phyloP scores from a whole-genome alignment of 306 rosid genomes.

The Datisca glomerata region DNA sequence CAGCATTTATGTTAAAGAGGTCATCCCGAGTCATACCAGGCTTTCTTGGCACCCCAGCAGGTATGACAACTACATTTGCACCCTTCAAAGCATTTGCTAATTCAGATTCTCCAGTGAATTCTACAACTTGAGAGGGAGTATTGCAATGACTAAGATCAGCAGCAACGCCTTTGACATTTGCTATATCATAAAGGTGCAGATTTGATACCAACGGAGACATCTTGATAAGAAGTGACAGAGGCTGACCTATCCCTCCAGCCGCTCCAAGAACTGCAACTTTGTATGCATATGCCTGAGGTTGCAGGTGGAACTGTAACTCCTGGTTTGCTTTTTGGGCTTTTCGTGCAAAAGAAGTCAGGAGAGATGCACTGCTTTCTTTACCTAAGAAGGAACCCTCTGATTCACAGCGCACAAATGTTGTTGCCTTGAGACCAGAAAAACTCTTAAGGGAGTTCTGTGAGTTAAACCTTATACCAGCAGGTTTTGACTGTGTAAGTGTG shows the following conservation, averaged over 20 bases:
- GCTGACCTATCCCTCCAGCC: conserved; percentile 96
- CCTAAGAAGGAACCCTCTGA: conserved; percentile 48
- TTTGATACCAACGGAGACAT: conserved; percentile 88
- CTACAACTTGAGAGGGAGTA: conserved; percentile 78
- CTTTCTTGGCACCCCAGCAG: conserved; percentile 97
- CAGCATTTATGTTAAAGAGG: conserved; percentile 91
- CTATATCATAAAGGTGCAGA: conserved; percentile 85
- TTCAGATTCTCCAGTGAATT: conserved; percentile 78
- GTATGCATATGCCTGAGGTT: conserved; percentile 57
- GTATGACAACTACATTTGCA: conserved; percentile 78
- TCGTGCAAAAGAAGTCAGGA: conserved; percentile 34
- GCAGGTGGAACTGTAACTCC: conserved; percentile 21
- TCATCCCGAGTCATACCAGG: conserved; percentile 99
- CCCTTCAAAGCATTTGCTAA: conserved; percentile 53
- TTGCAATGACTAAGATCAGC: conserved; percentile 97
- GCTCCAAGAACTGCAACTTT: conserved; percentile 95
- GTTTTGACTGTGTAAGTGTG: conserved; percentile 35
- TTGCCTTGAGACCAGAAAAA: conserved; percentile 67
- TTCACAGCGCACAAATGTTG: conserved; percentile 25
- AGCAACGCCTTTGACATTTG: conserved; percentile 93
- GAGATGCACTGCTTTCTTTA: conserved; percentile 36
- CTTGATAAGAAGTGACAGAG: conserved; percentile 79
- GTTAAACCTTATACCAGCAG: conserved; percentile 33
- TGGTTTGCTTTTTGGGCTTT: conserved; percentile 39
- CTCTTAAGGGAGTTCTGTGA: conserved; percentile 39